Percentiles rank a stretch among this genome's conserved stretches.
phyloP scores from a whole-genome alignment of 2,329 filamentous ascomycete genomes.

The Parastagonospora avenae region DNA sequence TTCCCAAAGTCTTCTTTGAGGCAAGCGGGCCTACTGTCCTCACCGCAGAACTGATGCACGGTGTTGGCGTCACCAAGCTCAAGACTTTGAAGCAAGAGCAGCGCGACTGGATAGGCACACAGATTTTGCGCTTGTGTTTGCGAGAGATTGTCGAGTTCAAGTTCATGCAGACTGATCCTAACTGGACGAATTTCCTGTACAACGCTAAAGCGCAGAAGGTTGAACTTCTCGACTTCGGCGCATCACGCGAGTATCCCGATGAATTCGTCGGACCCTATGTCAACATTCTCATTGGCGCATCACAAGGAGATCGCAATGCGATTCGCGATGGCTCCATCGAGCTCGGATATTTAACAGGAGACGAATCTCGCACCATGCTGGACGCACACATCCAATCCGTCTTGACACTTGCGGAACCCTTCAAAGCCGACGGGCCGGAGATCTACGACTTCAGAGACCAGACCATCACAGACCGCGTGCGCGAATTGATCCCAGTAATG shows the following conservation, averaged over 20 bases:
- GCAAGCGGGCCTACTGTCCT: conserved; percentile 85
- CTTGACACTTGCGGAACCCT: conserved; percentile 89
- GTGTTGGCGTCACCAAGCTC: conserved; percentile 82
- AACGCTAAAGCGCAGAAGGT: conserved; percentile 73
- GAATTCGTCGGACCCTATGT: conserved; percentile 83
- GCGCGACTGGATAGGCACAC: conserved; percentile 93
- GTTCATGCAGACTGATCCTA: conserved; percentile 99
- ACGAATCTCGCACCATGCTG: conserved; percentile 83
- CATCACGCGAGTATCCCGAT: conserved; percentile 81
- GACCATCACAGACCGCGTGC: conserved; percentile 94
- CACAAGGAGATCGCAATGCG: conserved; percentile 66
- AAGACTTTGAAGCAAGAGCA: conserved; percentile 78
- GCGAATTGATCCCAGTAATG: conserved; percentile 89
- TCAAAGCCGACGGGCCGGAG: conserved; percentile 72
- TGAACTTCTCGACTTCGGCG: conserved; percentile 94
- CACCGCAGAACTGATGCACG: conserved; percentile 91
- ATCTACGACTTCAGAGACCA: conserved; percentile 92
- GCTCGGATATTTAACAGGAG: conserved; percentile 90
- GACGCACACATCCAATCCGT: conserved; percentile 89
- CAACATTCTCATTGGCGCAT: conserved; percentile 77
- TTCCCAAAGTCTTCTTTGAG: conserved; percentile 77
- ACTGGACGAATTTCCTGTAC: conserved; percentile 99
- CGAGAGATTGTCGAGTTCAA: conserved; percentile 92
- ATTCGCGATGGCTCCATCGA: conserved; percentile 73
- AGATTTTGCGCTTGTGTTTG: conserved; percentile 88